A percentile compares a stretch with the other conserved stretches of the same genome.
phyloP scores from a whole-genome alignment of 441 rosid genomes.

The Populus trichocarpa region DNA sequence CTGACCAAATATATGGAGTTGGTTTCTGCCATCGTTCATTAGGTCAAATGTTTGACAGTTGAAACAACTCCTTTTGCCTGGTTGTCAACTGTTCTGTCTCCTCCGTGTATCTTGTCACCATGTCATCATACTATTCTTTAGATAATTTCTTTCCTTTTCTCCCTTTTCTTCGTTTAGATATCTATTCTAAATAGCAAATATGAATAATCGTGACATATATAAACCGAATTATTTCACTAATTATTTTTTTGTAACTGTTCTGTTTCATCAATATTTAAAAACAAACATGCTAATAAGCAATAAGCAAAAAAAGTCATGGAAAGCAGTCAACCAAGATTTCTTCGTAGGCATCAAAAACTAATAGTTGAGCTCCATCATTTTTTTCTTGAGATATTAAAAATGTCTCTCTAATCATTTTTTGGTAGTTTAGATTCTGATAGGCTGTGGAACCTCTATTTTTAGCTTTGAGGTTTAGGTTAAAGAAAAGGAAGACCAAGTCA shows the following conservation, averaged over 20 bases:
- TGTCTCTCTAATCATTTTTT: neutral
- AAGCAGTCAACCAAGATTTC: neutral
- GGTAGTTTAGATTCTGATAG: neutral
- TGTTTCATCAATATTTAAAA: no score
- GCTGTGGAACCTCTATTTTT: neutral
- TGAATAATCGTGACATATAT: no score
- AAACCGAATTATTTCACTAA: no score
- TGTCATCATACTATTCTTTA: neutral
- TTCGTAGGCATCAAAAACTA: neutral
- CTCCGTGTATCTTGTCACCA: neutral
- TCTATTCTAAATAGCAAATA: no score
- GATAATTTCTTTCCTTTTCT: no score
- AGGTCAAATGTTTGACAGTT: neutral
- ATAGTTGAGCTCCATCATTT: neutral
- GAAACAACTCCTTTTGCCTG: neutral
- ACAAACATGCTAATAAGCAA: no score
- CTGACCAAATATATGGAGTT: neutral
- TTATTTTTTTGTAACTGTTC: no score
- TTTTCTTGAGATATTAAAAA: neutral
- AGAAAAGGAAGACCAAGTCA: constrained; percentile 29
- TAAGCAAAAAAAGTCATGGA: neutral
- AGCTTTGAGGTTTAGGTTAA: neutral
- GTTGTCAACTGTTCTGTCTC: neutral
- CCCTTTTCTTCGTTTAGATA: no score
- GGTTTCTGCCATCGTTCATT: neutral